Base-by-base conservation (phyloP, 78 protist species). In the Chrysochromulina parva region DNA sequence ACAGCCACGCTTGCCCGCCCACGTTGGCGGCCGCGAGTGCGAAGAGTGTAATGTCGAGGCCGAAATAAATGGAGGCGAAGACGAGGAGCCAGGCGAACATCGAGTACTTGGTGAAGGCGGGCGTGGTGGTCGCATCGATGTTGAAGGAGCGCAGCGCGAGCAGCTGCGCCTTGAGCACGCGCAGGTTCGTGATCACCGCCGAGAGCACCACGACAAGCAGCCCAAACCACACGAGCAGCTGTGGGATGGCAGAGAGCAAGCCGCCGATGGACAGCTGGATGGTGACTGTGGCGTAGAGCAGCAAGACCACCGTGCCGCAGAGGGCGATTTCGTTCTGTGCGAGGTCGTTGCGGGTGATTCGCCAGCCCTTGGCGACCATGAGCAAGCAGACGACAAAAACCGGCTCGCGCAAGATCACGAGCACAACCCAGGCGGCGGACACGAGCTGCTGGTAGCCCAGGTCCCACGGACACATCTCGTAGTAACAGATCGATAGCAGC, bases 351-450 rank as follows among this genome's bases (percentile, higher is more conserved):
- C 81, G 81, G 54, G 81, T 71, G 48, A 71, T 71, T 50, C 85
- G 52, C 85, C 86, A 78, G 59, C 86, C 86, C 86, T 78, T 78
- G 48, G 86, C 60, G 60, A 78, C 62, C 26, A 78, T 38, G 13
- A 78, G 86, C 47, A 78, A 47, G 60, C 86, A 78, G 62, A 78
- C 48, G 24, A 78, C 47, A 22, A 50, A 20, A 48, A 78, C 58
- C 28, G 86, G 86, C 60, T 78, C 86, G 24, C n/a, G 20, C 48
- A 48, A 19, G 60, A 78, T 78, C 24, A 26, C 14, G 48, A 78
- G 52, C 48, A 78, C 59, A 13, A 38, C 58, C 86, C 59, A 53
- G 47, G 38, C 73, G 38, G 73, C 38, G 38, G 73, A 26, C 0
- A 66, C 73, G 47, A 66, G 73, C 73, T 19, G 38, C 47, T 11